A percentile compares a stretch with the other conserved stretches of the same genome.
Evolutionary conservation across 2,329 filamentous ascomycete genomes (phyloP).

Genomic region (Talaromyces sp.): DNA sequence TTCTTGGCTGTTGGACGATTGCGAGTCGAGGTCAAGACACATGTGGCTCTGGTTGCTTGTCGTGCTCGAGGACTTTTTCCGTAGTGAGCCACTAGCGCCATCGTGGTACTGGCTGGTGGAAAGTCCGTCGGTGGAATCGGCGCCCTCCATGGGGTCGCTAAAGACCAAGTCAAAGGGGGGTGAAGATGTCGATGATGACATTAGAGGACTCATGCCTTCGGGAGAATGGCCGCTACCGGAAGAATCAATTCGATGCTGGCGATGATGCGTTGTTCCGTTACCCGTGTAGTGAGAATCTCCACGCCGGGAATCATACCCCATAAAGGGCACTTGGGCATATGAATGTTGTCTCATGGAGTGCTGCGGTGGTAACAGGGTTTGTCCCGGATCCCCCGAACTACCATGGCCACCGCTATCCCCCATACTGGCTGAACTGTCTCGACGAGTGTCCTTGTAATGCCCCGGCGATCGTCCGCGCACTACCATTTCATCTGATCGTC

Average conservation of each 20-base stretch:
- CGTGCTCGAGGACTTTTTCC: slow-evolving; percentile 19
- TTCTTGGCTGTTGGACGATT: slow-evolving; percentile 20
- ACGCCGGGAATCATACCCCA: not conserved
- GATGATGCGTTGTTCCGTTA: not conserved
- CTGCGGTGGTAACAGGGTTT: not conserved
- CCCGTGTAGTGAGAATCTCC: not conserved
- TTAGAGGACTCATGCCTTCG: not conserved
- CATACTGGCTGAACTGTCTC: slow-evolving; percentile 64
- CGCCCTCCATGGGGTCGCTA: slow-evolving; percentile 35
- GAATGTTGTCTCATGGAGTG: not conserved
- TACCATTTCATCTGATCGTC: slow-evolving; percentile 74
- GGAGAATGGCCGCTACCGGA: not conserved
- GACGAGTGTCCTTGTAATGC: slow-evolving; percentile 67
- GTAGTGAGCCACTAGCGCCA: slow-evolving; percentile 18
- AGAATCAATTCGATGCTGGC: not conserved
- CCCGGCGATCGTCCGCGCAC: slow-evolving; percentile 79
- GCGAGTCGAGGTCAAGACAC: slow-evolving; percentile 21
- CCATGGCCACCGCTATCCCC: slow-evolving; percentile 59
- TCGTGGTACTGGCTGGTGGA: slow-evolving; percentile 28
- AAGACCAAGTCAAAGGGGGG: slow-evolving; percentile 19
- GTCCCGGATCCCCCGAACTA: not conserved
- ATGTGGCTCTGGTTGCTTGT: slow-evolving; percentile 19
- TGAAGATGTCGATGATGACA: not conserved
- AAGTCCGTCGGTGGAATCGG: slow-evolving; percentile 31
- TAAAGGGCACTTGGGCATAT: not conserved